Evolutionary conservation across 768 basidiomycete species (phyloP), one percentile per base, ranked within the genome.

Genomic region (Psilocybe subaeruginosa): DNA sequence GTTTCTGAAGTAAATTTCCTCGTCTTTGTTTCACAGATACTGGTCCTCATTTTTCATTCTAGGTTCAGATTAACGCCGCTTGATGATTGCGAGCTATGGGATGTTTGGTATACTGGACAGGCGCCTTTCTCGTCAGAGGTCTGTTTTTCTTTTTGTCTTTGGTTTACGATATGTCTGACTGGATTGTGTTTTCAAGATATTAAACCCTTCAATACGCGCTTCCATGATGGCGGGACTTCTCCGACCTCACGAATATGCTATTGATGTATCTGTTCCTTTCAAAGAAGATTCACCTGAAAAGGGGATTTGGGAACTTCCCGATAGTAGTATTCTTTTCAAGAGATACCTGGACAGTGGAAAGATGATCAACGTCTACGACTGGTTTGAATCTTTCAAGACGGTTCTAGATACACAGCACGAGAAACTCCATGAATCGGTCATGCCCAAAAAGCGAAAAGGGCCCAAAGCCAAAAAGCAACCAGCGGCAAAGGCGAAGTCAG

Each of bases 311-410:
- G 77, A 82, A 49, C 79, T 90, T 45, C 88, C 91, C 0, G 93
- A 95, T 66, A 88, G 85, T 1, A 88, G 85, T 66, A 90, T 94
- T 59, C 76, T 94, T 12, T 92, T 94, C 76, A 77, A 77, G 50
- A 81, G 91, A 19, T 95, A 93, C 73, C 78, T 88, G 46, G 88
- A 93, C 67, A 89, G 90, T 50, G 91, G 91, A 48, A 88, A 82
- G 74, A 83, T 90, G 84, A 85, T 95, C 73, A 95, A 95, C 69
- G 82, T 93, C 2, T 93, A 91, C 70, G 93, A 95, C 72, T 94
- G 92, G 93, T 93, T 87, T 68, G 87, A 91, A 65, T 83, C 89
- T 23, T 95, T 95, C 71, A 80, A 83, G 33, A 72, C 79, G 19
- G 88, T 84, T 33, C 73, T 94, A 56, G 91, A 92, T 70, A 76